A percentile compares a stretch with the other conserved stretches of the same genome.
Conservation (phyloP, 139 green algal species). For the Auxenochlorella pyrenoidosa region DNA sequence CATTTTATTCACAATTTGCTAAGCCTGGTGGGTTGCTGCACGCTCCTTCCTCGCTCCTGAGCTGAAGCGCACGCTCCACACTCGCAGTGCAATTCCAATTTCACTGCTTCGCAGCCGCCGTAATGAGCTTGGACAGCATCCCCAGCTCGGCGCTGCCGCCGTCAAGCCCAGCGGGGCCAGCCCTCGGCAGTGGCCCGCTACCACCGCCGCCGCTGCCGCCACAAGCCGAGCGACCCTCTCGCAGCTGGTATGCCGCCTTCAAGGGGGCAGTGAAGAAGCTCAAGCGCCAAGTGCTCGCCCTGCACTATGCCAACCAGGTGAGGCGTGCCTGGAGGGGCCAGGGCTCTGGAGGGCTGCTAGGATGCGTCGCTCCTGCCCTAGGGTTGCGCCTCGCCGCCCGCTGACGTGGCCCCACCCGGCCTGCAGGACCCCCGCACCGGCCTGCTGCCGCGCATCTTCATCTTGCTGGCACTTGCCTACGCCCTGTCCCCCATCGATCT, state of each 20-base stretch:
- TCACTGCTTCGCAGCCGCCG: neutral
- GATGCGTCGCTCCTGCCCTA: too few species aligned
- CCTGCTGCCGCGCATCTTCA: neutral
- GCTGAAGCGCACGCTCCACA: too few species aligned
- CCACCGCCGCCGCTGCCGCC: neutral
- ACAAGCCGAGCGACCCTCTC: neutral
- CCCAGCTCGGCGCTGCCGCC: neutral
- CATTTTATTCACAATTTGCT: too few species aligned
- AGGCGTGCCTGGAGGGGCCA: neutral
- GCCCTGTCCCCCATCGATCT: constrained; percentile 64
- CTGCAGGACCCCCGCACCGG: neutral
- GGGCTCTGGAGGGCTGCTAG: too few species aligned
- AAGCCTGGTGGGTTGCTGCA: too few species aligned
- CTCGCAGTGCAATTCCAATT: too few species aligned
- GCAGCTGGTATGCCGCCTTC: neutral
- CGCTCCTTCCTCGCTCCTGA: too few species aligned
- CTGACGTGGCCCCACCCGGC: neutral
- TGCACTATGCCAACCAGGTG: constrained; percentile 46
- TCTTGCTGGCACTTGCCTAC: constrained; percentile 45
- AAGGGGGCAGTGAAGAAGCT: constrained; percentile 39
- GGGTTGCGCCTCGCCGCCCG: neutral
- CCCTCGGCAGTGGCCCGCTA: neutral
- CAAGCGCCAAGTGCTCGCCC: constrained; percentile 45
- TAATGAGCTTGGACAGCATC: neutral
- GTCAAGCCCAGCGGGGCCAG: neutral